phyloP scores from a whole-genome alignment of 306 rosid species.

The Cercis canadensis region DNA sequence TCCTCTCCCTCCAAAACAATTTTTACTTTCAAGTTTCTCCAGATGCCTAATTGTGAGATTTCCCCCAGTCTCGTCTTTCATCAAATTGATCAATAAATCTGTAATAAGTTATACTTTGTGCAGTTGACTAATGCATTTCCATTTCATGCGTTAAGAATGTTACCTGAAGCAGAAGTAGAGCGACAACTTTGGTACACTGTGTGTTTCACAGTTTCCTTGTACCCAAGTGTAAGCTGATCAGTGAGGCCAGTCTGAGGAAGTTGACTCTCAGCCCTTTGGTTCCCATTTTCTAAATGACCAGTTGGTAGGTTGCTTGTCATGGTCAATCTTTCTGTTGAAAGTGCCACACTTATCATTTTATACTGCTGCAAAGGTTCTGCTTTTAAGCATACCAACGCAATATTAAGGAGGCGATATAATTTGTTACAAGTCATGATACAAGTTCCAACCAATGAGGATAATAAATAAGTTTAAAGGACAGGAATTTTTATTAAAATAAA shows the following conservation, averaged over 20 bases:
- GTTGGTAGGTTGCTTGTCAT: constrained; percentile 30
- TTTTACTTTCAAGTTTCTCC: not conserved
- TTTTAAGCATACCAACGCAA: constrained; percentile 32
- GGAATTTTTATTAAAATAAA: not conserved
- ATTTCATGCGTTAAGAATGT: constrained; percentile 21
- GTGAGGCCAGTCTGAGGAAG: constrained; percentile 34
- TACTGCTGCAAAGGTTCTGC: constrained; percentile 40
- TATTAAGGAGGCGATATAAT: not conserved
- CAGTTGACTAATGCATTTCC: constrained; percentile 8
- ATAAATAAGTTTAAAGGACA: not conserved
- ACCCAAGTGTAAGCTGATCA: constrained; percentile 32
- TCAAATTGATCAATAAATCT: constrained; percentile 16
- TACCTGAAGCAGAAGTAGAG: constrained; percentile 49
- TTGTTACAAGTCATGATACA: not conserved
- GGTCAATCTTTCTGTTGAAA: constrained; percentile 35
- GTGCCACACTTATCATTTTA: constrained; percentile 33
- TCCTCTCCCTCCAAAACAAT: too few species aligned
- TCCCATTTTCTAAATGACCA: constrained; percentile 29
- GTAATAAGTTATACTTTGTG: not conserved
- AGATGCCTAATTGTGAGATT: constrained; percentile 11
- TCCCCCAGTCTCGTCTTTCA: not conserved
- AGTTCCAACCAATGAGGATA: constrained; percentile 5
- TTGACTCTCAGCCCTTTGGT: too few species aligned
- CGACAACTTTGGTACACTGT: constrained; percentile 48
- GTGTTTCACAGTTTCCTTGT: constrained; percentile 53